phyloP scores from a whole-genome alignment of 768 basidiomycete genomes.

The Tulasnella sp. region DNA sequence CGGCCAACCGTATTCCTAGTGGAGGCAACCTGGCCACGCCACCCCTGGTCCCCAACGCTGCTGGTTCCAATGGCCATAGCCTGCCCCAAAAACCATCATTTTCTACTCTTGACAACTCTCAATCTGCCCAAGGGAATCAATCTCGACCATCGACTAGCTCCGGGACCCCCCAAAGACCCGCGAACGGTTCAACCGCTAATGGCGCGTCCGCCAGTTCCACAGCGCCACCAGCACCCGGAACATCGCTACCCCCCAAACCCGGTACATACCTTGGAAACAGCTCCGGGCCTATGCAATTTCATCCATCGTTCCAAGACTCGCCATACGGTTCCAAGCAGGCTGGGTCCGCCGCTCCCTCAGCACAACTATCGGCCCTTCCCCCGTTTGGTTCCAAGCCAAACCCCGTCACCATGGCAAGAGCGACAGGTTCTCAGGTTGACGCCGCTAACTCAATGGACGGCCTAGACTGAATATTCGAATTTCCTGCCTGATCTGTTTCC shows the following conservation, averaged over 20 bases:
- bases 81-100: not conserved
- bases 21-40: not conserved
- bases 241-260: not conserved
- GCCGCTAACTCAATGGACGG: not conserved
- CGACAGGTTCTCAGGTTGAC: constrained; percentile 6
- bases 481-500: not conserved
- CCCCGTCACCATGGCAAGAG: not conserved
- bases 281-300: not conserved
- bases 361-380: not conserved
- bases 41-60: not conserved
- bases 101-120: not conserved
- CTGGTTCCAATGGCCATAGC: not conserved
- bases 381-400: constrained; percentile 24
- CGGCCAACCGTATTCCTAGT: not conserved
- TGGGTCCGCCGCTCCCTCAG: not conserved
- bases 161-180: not conserved
- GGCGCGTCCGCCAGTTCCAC: not conserved
- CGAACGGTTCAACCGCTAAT: not conserved
- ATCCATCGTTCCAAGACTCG: not conserved
- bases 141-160: not conserved
- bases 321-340: not conserved
- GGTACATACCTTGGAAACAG: not conserved
- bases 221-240: not conserved
- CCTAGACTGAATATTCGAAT: not conserved
- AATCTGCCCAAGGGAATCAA: not conserved